Evolutionary conservation across 2,329 filamentous ascomycete genomes (phyloP).

Genomic region (Microsporum canis): DNA sequence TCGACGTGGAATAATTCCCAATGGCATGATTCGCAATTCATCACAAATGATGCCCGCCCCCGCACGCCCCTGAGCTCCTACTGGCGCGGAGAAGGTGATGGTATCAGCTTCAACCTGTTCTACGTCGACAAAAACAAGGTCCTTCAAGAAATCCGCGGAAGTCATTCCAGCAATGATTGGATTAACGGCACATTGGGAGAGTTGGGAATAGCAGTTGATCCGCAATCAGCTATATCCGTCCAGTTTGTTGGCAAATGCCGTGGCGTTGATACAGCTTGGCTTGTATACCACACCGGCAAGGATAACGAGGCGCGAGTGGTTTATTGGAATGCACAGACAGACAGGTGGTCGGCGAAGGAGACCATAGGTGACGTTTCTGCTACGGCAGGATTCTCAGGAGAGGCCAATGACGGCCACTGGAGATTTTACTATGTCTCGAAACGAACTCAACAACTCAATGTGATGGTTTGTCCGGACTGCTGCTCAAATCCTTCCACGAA

Average conservation of each 20-base stretch:
- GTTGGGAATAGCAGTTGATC: not conserved
- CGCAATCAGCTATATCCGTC: not conserved
- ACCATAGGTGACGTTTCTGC: not conserved
- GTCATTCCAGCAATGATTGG: not conserved
- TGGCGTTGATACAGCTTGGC: not conserved
- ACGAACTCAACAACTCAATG: not conserved
- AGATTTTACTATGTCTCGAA: not conserved
- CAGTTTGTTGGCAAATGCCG: not conserved
- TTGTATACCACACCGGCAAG: not conserved
- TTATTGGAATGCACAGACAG: not conserved
- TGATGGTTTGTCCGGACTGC: not conserved
- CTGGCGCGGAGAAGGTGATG: not conserved
- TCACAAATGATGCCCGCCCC: not conserved
- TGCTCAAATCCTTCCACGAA: not conserved
- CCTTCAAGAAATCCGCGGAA: not conserved
- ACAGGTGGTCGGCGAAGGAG: not conserved
- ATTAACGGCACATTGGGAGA: not conserved
- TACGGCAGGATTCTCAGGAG: not conserved
- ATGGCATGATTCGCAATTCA: not conserved
- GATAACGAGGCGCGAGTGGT: not conserved
- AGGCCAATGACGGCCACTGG: not conserved
- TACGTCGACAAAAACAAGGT: not conserved
- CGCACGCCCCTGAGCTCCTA: not conserved
- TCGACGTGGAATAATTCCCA: not conserved
- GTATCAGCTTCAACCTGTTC: not conserved